Conservation (phyloP, 805 yeast genomes). For the Nakazawaea holstii region DNA sequence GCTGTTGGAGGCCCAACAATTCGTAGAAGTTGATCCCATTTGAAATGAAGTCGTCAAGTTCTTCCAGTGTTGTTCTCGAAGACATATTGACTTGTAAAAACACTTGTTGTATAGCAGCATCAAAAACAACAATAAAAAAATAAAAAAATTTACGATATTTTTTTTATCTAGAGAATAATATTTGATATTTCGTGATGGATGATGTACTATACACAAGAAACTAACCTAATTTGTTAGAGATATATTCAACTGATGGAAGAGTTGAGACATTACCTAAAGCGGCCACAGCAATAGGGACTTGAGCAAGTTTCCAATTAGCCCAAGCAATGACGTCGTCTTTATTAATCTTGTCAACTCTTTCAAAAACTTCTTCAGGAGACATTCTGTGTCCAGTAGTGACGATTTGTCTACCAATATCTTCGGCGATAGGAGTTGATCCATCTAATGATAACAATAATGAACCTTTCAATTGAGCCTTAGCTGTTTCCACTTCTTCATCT, state of each 20-base stretch:
- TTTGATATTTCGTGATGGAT: too few species aligned
- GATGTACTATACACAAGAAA: neutral
- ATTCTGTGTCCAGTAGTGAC: slow-evolving; percentile 86
- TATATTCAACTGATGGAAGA: slow-evolving; percentile 62
- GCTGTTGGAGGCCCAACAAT: slow-evolving; percentile 8
- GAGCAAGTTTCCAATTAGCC: slow-evolving; percentile 77
- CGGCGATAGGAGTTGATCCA: slow-evolving; percentile 94
- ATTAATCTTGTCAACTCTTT: slow-evolving; percentile 71
- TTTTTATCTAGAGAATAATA: too few species aligned
- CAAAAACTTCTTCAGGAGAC: slow-evolving; percentile 69
- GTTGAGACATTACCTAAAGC: slow-evolving; percentile 79
- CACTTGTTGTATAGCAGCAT: neutral
- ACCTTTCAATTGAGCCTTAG: slow-evolving; percentile 93
- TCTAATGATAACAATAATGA: slow-evolving; percentile 84
- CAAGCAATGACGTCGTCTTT: slow-evolving; percentile 77
- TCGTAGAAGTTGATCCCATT: slow-evolving; percentile 10
- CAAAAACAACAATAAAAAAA: too few species aligned
- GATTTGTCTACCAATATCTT: slow-evolving; percentile 95
- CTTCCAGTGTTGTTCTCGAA: neutral
- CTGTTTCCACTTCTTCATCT: slow-evolving; percentile 85
- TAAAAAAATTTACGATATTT: too few species aligned
- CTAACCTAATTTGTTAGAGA: slow-evolving; percentile 33
- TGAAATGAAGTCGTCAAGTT: slow-evolving; percentile 5
- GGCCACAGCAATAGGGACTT: slow-evolving; percentile 83
- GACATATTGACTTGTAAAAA: neutral